Evolutionary conservation across 2,329 filamentous ascomycete genomes (phyloP), one percentile per base, ranked within the genome.

Genomic region (Aspergillus awamori): DNA sequence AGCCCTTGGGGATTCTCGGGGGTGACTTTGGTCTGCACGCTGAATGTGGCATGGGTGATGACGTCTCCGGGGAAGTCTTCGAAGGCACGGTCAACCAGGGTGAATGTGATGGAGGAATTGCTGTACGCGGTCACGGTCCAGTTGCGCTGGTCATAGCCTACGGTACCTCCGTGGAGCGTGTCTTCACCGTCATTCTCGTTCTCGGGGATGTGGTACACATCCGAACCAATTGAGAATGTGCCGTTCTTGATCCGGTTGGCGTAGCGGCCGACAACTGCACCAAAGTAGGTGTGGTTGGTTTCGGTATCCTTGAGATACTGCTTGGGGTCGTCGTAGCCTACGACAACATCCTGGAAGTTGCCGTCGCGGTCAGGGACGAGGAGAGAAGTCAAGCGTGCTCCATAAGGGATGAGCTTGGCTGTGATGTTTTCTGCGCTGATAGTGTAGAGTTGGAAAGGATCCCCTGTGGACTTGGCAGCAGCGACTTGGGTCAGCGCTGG

Each of bases 171-270:
- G 64, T 86, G 83, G 15, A 86, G 78, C 20, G 83, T 83, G 67
- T 85, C 77, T 11, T 65, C 63, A n/a, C 82, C 82, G 39, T 68
- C 73, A 49, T 84, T 75, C 66, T 86, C 83, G 65, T 84, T 86
- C 51, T 77, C 74, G 0, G 81, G 77, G 33, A 84, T 78, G 28
- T 84, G 74, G 63, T 81, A 84, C 3, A 72, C 76, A 17, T 74
- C 66, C 20, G 77, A 79, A 57, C 83, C 79, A 59, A 86, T 74
- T 22, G 76, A 76, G 70, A 86, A 86, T 3, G 83, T 84, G 55
- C 82, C 82, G 61, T 85, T 85, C 75, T 81, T 84, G 72, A 84
- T 84, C 41, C 82, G 80, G 68, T 84, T 84, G 59, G 82, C 82
- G 72, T 84, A 84, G 52, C 82, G 79, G 59, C 82, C 82, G 13